Base-by-base conservation (phyloP, 192 early-diverging fungal species). In the Coemansia sp. region DNA sequence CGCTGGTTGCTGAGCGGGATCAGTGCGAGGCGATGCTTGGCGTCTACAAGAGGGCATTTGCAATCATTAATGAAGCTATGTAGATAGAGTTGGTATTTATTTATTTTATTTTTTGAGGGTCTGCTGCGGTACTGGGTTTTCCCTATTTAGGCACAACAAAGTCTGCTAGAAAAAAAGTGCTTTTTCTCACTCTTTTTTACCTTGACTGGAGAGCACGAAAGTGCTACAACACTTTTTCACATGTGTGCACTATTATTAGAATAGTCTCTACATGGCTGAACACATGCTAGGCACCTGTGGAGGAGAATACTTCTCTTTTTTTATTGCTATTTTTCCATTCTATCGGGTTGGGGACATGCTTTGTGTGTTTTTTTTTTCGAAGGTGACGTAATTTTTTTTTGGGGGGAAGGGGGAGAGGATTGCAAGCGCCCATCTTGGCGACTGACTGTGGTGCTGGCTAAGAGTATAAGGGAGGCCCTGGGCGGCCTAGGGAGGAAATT, bases 11-110 rank as follows among this genome's bases (percentile, higher is more conserved):
- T 9, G 90, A 92, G 82, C 87, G 92, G 27, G 86, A 87, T 70
- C 90, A 94, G 83, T 90, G 91, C 70, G 88, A 90, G 43, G 86
- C 87, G 2, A 88, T 92, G 89, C 84, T 94, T 16, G 90, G 92
- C 62, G 90, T 94, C 10, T 94, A 90, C 78, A 89, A 88, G 70
- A 88, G 90, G 71, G 91, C 92, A 3, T 92, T 92, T 84, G 88
- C 88, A 31, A 83, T 79, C 36, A 78, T 83, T 73, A 83, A 83
- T 64, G 81, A 83, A 36, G 77, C 81, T 50, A 82, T 82, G 80
- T 82, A 74, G 58, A 49, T 8, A 41, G 40, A 6, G 47, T 49
- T 49, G 47, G 47, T 49, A 18, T 49, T 8, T 49, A n/a, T n/a
- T n/a, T n/a, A n/a, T n/a, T n/a, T n/a, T n/a, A n/a, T n/a, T n/a